phyloP scores from a whole-genome alignment of 225 moss, liverwort and hornwort genomes.

The Rhytidiadelphus loreus region DNA sequence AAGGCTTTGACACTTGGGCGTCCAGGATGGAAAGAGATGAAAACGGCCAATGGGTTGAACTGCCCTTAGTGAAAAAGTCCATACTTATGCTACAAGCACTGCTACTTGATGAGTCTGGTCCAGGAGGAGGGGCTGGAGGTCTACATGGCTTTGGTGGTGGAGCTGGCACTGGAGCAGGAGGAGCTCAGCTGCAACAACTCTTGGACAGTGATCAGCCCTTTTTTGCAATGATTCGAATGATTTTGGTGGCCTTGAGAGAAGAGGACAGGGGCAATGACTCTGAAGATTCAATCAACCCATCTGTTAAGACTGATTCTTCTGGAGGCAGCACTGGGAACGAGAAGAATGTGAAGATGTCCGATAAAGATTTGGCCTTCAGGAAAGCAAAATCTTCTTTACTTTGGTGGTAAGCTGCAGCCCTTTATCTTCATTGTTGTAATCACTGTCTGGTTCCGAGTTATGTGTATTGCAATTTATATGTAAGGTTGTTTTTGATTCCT shows the following conservation, averaged over 20 bases:
- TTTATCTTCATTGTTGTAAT: background rate
- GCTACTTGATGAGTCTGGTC: slow-evolving; percentile 89
- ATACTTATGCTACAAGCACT: slow-evolving; percentile 87
- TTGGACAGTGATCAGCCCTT: slow-evolving; percentile 98
- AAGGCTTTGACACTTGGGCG: slow-evolving; percentile 67
- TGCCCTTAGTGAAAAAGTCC: slow-evolving; percentile 68
- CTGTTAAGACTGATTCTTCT: background rate
- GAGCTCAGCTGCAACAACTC: slow-evolving; percentile 88
- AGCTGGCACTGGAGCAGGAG: slow-evolving; percentile 94
- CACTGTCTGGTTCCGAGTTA: background rate
- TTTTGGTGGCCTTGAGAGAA: slow-evolving; percentile 75
- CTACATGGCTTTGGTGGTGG: slow-evolving; percentile 90
- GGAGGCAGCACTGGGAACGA: slow-evolving; percentile 18
- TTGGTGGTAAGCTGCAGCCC: slow-evolving; percentile 58
- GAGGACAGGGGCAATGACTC: slow-evolving; percentile 50
- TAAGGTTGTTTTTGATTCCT: background rate
- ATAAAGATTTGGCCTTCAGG: slow-evolving; percentile 55
- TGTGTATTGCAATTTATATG: background rate
- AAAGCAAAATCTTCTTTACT: slow-evolving; percentile 73
- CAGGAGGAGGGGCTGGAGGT: slow-evolving; percentile 75
- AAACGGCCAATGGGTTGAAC: slow-evolving; percentile 75
- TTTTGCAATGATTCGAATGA: slow-evolving; percentile 95
- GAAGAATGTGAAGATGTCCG: slow-evolving; percentile 26
- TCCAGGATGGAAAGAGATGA: slow-evolving; percentile 68
- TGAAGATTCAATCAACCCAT: slow-evolving; percentile 3